Conservation (phyloP, 495 filamentous ascomycete genomes). For the Parathielavia hyrcaniae region DNA sequence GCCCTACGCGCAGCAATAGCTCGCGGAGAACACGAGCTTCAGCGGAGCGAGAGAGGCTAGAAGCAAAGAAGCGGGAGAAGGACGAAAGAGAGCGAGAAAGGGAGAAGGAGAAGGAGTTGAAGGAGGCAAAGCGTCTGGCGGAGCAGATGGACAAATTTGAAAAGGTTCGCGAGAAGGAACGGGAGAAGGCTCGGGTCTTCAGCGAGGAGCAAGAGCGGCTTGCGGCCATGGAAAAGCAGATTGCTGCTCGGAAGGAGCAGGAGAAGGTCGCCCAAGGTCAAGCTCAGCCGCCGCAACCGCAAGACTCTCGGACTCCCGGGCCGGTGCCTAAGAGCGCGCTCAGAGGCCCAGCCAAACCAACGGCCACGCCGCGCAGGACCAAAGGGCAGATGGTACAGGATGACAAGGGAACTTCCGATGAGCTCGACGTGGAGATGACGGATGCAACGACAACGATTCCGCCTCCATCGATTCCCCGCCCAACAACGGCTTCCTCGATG, state of each 20-base stretch:
- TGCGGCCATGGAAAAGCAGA: constrained; percentile 44
- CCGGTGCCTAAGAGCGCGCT: constrained; percentile 23
- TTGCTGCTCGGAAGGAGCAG: constrained; percentile 40
- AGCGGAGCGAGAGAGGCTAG: constrained; percentile 58
- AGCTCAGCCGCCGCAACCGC: constrained; percentile 7
- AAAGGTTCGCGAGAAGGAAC: constrained; percentile 50
- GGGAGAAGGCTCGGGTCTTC: constrained; percentile 56
- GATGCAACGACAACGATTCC: constrained; percentile 48
- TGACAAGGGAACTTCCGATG: constrained; percentile 34
- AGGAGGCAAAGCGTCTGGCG: constrained; percentile 40
- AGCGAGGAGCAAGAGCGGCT: constrained; percentile 57
- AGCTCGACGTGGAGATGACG: constrained; percentile 45
- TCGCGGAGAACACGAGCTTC: constrained; percentile 63
- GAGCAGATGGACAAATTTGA: constrained; percentile 54
- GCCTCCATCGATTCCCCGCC: constrained; percentile 51
- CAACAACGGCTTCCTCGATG: constrained; percentile 41
- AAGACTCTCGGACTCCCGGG: constrained; percentile 25
- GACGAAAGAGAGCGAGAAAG: constrained; percentile 49
- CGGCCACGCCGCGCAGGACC: constrained; percentile 45
- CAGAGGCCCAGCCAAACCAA: constrained; percentile 37
- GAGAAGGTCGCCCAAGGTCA: constrained; percentile 23
- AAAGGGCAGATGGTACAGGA: constrained; percentile 45
- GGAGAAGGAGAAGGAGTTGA: constrained; percentile 32
- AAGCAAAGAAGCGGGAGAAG: constrained; percentile 58
- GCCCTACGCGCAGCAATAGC: constrained; percentile 43